Base-by-base conservation (phyloP, 305 asterid genomes). In the Plantago coronopus region DNA sequence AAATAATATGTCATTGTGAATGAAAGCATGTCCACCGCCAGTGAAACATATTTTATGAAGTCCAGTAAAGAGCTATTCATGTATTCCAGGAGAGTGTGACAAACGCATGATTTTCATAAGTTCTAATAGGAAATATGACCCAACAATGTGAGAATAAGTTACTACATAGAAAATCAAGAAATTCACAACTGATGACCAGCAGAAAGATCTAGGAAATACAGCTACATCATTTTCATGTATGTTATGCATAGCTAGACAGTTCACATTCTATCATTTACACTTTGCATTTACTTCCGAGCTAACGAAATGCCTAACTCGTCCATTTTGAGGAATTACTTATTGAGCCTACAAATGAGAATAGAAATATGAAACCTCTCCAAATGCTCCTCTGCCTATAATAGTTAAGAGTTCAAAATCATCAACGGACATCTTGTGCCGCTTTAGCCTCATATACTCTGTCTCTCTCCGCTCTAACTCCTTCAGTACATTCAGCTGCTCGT, bases 321-420 rank as follows among this genome's bases (percentile, higher is more conserved):
- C 7, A 7, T 27, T 8, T 27, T 27, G 34, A 34, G 8, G 12
- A 9, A 34, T 11, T n/a, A 34, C 1, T 4, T 12, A 34, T 9
- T 7, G 40, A 34, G 23, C 23, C 23, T 17, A 51, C 18, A 23
- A 23, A 23, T 19, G 57, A 51, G 47, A 22, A 21, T 47, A 62
- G 62, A 69, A 23, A 63, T 44, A 40, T 34, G 63, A 63, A 72
- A 88, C 96, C 96, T 88, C 96, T 69, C 95, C 96, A 63, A 85
- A 88, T 55, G 95, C 95, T 45, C 96, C 95, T 79, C 89, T 80
- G 31, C 96, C 96, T 3, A 88, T 88, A 37, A 86, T 84, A 43
- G 83, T 71, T 62, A 88, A 63, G 57, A 85, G 81, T 72, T 85
- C 90, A 71, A 88, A 88, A 74, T 88, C 93, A 62, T 76, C 82